These are phyloP conservation scores for Mucor piriformis DNA, from an alignment of 371 early-diverging fungal genomes.

Conservation along the genomic window DNA sequence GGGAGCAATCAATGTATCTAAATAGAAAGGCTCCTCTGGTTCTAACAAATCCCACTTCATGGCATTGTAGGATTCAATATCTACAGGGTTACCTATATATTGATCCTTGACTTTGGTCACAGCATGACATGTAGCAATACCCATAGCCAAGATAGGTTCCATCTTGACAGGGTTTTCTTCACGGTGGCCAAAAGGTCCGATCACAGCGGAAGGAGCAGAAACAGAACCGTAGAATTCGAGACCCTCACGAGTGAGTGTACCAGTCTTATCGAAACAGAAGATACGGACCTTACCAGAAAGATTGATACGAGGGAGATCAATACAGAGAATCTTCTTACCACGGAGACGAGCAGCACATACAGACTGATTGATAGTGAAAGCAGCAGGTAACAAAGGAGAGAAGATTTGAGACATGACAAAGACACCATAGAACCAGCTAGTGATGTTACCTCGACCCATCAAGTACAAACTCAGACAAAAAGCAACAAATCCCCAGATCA, in stretches of 20 bases:
- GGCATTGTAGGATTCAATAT: conserved; percentile 63
- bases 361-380: conserved; percentile 73
- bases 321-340: conserved; percentile 65
- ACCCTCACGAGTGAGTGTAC: conserved; percentile 77
- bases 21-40: conserved; percentile 19
- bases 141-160: conserved; percentile 56
- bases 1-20: conserved; percentile 31
- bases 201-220: conserved; percentile 10
- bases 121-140: conserved; percentile 73
- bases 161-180: conserved; percentile 40
- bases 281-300: conserved; percentile 86
- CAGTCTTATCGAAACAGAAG: conserved; percentile 91
- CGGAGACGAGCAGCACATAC: conserved; percentile 69
- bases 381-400: conserved; percentile 71
- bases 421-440: conserved; percentile 39
- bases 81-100: conserved; percentile 86
- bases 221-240: conserved; percentile 64
- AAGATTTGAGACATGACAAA: conserved; percentile 72
- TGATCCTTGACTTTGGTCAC: conserved; percentile 67
- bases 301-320: conserved; percentile 79
- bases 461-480: conserved; percentile 48
- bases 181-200: conserved; percentile 23
- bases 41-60: conserved; percentile 33
- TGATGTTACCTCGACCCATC: conserved; percentile 34
- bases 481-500: conserved; percentile 61